Base-by-base conservation (phyloP, 2,329 filamentous ascomycete genomes). In the Diaporthe sp. region DNA sequence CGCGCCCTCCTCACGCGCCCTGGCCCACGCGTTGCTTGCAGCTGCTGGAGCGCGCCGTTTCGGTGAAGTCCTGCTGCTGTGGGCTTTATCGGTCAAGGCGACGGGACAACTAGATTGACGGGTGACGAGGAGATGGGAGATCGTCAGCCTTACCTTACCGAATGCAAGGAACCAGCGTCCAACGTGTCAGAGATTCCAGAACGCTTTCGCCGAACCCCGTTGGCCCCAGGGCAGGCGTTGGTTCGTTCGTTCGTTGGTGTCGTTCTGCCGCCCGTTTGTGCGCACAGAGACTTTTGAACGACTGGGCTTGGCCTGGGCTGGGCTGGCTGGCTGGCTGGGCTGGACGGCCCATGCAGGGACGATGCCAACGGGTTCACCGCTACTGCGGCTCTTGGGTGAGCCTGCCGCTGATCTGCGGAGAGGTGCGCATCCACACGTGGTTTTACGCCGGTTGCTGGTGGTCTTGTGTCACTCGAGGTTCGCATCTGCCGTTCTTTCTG, bases 361-460 rank as follows among this genome's bases (percentile, higher is more conserved):
- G 46, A 28, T 61, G 44, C 44, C 37, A 62, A 61, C 57, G 57
- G 70, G 57, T 72, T 72, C 70, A 72, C 70, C 70, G 70, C 70
- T 55, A 59, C 70, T 72, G 70, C 70, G 70, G 44, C 70, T 72
- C 70, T 62, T 62, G 34, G 44, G 44, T 62, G 70, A 51, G 37
- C 31, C 31, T 49, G 70, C 69, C 55, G 57, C 70, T 72, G 70
- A 72, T 72, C 57, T 62, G 70, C 70, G 70, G 70, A 72, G 57
- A 62, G 70, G 57, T 72, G 70, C 57, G 57, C 70, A 72, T 72
- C 70, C 70, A 72, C 70, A 72, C 70, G 57, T 72, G 70, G 70
- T 72, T 53, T 72, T 44, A 49, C 57, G 59, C 46, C 34, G 44
- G 31, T n/a, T 39, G 42, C 44, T 42, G 57, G 37, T 62, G 57